Evolutionary conservation across 169 alveolate species (phyloP).

Genomic region (Theileria parva): DNA sequence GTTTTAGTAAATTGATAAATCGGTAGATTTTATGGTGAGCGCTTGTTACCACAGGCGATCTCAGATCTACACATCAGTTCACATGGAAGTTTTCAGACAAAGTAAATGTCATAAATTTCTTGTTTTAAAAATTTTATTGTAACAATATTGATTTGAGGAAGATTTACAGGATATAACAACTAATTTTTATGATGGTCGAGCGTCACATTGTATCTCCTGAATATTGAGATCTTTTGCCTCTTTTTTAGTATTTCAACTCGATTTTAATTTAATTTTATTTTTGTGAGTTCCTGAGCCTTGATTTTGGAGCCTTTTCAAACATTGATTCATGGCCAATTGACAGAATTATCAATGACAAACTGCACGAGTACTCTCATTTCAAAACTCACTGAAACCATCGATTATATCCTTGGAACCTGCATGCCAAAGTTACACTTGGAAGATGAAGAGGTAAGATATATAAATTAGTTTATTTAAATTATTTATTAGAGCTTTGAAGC

Average conservation of each 20-base stretch:
- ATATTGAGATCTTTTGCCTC: not conserved
- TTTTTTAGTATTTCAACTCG: not conserved
- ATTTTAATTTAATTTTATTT: too few species aligned
- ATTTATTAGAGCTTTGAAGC: slow-evolving; percentile 1
- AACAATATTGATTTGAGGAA: not conserved
- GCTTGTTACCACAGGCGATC: not conserved
- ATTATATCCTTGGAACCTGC: slow-evolving; percentile 45
- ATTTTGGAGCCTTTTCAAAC: not conserved
- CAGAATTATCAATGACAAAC: slow-evolving; percentile 27
- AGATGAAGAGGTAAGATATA: slow-evolving; percentile 23
- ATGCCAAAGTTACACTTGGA: slow-evolving; percentile 25
- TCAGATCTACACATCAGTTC: not conserved
- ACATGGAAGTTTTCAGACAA: not conserved
- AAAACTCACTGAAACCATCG: slow-evolving; percentile 37
- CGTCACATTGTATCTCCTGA: not conserved
- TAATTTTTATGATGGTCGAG: not conserved
- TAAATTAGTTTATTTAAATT: not conserved
- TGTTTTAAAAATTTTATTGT: too few species aligned
- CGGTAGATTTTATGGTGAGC: not conserved
- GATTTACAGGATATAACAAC: not conserved
- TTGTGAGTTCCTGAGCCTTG: not conserved
- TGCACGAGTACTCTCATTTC: slow-evolving; percentile 29
- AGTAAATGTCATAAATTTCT: not conserved
- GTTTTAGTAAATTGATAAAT: too few species aligned
- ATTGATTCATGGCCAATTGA: not conserved